Base-by-base conservation (phyloP, 768 basidiomycete genomes). In the Daedaleopsis sinensis region DNA sequence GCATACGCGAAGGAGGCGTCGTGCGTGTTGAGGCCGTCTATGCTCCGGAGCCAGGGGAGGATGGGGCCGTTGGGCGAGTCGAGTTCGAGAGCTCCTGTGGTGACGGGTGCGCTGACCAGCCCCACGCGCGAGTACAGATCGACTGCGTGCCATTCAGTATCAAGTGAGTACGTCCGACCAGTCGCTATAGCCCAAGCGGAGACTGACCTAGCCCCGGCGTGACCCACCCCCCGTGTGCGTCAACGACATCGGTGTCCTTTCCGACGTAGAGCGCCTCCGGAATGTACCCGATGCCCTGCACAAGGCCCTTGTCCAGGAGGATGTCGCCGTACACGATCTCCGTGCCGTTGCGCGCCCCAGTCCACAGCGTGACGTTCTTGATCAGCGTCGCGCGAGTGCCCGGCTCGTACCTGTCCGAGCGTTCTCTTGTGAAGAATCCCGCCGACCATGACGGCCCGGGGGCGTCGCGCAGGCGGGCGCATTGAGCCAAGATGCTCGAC, bases 1-100 rank as follows among this genome's bases (percentile, higher is more conserved):
- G 91, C 84, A 16, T 93, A 79, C 58, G 79, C 78, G 71, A 88
- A 88, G 1, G 88, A 80, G 43, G 87, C 85, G 69, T 96, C 94
- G 61, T 94, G 91, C 0, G 91, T 94, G 71, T 96, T 90, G 67
- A 97, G 81, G 0, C 84, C 93, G 71, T 98, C 95, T 42, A 94
- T 79, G 58, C 84, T 89, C 50, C 93, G 82, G 27, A 98, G 78
- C 86, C 88, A 92, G 1, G 93, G 93, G 37, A 86, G 67, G 58
- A 90, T 80, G 4, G 91, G 83, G 0, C 88, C 89, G 53, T 90
- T 82, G 11, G 62, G 63, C 11, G 91, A 92, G 70, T 89, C 87
- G 15, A 82, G 76, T 69, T 65, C 58, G 60, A 55, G 79, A 73
- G 81, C 58, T 70, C 80, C 82, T 63, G 66, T 49, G 70, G 85